Evolutionary conservation across 108 stramenopile genomes (phyloP), one percentile per base, ranked within the genome.

Genomic region (Asterionellopsis glacialis): DNA sequence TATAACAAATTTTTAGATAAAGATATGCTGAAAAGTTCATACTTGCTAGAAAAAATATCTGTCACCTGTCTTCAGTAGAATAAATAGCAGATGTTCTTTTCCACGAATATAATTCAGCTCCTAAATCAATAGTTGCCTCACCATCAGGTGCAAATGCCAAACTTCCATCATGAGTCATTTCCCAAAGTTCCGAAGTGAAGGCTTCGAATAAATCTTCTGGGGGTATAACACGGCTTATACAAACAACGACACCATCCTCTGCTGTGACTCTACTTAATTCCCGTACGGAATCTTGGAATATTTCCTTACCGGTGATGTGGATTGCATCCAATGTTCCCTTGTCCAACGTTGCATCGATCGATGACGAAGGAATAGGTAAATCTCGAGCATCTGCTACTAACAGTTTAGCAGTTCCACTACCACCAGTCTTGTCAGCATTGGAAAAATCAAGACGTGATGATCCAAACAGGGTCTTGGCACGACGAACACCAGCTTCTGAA

Each of bases 301-400:
- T 33, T 33, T 33, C 33, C 7, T 33, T 33, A 33, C 85, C 85
- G 5, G 53, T 22, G 15, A 54, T 15, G 23, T 63, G 63, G 27
- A 92, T 83, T 33, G 91, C 86, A 76, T 92, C 91, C 33, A 88
- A 55, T 6, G 91, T 92, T 23, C 91, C 91, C 63, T 92, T 92
- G 51, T 92, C 91, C 14, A 92, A 44, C 12, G 88, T 66, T 19
- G 87, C 23, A 42, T 81, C 65, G 39, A 83, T 81, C 2, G 41
- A 52, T 56, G 58, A 51, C 47, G 77, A 27, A 22, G 51, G 14
- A 43, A 66, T 75, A 0, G 84, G 74, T 39, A 91, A 53, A 1
- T 67, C 44, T 14, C 85, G 51, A 23, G 87, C 86, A 86, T 91
- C 87, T 16, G 56, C 55, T 22, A 72, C 68, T 5, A 26, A 27